phyloP scores from a whole-genome alignment of 2,329 filamentous ascomycete species.

The Bipolaris zeicola region DNA sequence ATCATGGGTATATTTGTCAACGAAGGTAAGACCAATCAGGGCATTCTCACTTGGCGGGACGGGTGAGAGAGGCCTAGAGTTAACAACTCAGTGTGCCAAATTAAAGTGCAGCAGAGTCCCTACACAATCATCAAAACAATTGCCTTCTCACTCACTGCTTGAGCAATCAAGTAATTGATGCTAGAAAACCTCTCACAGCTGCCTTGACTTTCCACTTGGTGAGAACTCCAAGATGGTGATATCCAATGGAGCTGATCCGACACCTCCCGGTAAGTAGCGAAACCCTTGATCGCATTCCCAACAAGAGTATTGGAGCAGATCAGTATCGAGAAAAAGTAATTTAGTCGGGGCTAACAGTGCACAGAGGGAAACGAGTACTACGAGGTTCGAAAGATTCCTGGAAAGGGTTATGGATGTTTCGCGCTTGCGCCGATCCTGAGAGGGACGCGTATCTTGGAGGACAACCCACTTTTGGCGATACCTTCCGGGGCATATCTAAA shows the following conservation, averaged over 20 bases:
- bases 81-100: background rate
- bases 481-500: constrained; percentile 39
- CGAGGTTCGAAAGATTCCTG: constrained; percentile 38
- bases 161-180: background rate
- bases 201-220: background rate
- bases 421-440: constrained; percentile 43
- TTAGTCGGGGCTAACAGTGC: background rate
- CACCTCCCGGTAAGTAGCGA: constrained; percentile 5
- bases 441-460: constrained; percentile 50
- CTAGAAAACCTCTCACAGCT: background rate
- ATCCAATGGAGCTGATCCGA: background rate
- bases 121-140: background rate
- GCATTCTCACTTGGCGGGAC: background rate
- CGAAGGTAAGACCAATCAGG: too few relatives aligned
- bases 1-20: too few relatives aligned
- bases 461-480: constrained; percentile 47
- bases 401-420: constrained; percentile 53
- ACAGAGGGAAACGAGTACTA: constrained; percentile 32
- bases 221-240: background rate
- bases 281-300: background rate
- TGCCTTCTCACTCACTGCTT: background rate
- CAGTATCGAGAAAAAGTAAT: background rate
- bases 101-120: background rate
- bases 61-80: background rate
- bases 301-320: background rate